These are phyloP conservation scores for Hypoxylon fuscum DNA, from an alignment of 495 filamentous ascomycete genomes.

Conservation along the genomic window DNA sequence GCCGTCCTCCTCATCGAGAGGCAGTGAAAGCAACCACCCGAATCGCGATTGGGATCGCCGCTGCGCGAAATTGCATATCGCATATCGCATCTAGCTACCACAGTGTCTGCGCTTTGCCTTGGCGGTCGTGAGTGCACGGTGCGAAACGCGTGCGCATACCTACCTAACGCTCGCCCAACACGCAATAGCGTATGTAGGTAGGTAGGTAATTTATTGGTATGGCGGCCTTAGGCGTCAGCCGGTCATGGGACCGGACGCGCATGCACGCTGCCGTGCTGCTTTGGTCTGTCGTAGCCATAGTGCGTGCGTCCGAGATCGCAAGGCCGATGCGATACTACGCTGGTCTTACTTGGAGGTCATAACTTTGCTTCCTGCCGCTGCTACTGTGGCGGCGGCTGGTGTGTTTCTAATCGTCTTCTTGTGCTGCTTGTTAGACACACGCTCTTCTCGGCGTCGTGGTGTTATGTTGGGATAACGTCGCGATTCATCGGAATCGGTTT, in stretches of 20 bases:
- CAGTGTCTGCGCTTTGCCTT: too few relatives aligned
- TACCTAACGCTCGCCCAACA: conserved; percentile 10
- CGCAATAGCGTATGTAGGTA: neutral
- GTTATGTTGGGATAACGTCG: too few relatives aligned
- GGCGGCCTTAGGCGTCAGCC: conserved; percentile 15
- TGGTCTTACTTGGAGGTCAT: conserved; percentile 38
- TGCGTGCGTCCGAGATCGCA: conserved; percentile 38
- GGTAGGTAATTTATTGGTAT: neutral
- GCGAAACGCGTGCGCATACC: conserved; percentile 13
- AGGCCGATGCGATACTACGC: conserved; percentile 29
- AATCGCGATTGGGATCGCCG: conserved; percentile 20
- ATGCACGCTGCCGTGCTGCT: conserved; percentile 38
- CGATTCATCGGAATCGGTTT: too few relatives aligned
- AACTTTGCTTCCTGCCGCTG: conserved; percentile 14
- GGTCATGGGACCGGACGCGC: conserved; percentile 31
- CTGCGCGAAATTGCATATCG: neutral
- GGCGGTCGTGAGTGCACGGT: conserved; percentile 18
- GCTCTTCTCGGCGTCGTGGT: too few relatives aligned
- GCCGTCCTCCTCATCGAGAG: conserved; percentile 18
- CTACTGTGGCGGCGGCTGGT: neutral
- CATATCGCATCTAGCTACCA: too few relatives aligned
- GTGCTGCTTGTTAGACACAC: too few relatives aligned
- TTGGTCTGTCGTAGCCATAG: conserved; percentile 25
- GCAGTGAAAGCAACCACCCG: conserved; percentile 21
- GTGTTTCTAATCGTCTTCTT: neutral